Percentiles rank a stretch among this genome's conserved stretches.
Conservation (phyloP, 2,329 filamentous ascomycete species). For the Hortaea werneckii region DNA sequence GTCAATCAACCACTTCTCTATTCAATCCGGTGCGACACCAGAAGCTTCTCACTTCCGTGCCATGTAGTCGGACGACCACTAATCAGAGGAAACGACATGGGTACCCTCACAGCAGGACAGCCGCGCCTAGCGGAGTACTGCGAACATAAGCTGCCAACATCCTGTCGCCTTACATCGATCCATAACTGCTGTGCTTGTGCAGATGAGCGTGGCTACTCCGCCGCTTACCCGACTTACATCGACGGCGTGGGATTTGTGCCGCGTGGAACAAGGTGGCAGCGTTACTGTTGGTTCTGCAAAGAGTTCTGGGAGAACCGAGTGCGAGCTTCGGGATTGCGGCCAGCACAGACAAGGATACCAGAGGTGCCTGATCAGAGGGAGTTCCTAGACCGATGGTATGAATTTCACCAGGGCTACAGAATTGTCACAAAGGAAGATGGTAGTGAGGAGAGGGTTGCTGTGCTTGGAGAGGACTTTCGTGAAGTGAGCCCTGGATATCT, state of each 20-base stretch:
- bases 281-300: conserved; percentile 44
- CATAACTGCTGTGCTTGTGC: conserved; percentile 22
- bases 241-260: conserved; percentile 42
- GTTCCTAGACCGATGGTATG: conserved; percentile 39
- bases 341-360: conserved; percentile 37
- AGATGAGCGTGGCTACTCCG: conserved; percentile 28
- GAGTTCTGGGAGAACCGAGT: conserved; percentile 41
- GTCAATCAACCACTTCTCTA: no score
- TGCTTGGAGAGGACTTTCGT: conserved; percentile 37
- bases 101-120: conserved; percentile 17
- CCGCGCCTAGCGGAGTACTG: conserved; percentile 17
- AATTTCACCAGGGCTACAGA: conserved; percentile 39
- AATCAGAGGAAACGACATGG: conserved; percentile 10
- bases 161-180: conserved; percentile 22
- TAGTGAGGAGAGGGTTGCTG: conserved; percentile 33
- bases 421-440: conserved; percentile 32
- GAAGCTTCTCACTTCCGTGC: no score
- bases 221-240: conserved; percentile 37
- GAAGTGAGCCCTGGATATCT: conserved; percentile 39
- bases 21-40: no score
- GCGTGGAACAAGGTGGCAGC: conserved; percentile 39
- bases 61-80: no score
- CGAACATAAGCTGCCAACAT: conserved; percentile 22
- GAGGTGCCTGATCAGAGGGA: conserved; percentile 36
- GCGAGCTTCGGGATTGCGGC: conserved; percentile 31